A percentile compares a stretch with the other conserved stretches of the same genome.
phyloP scores from a whole-genome alignment of 805 yeast species.

The Sugiyamaella chiloensis region DNA sequence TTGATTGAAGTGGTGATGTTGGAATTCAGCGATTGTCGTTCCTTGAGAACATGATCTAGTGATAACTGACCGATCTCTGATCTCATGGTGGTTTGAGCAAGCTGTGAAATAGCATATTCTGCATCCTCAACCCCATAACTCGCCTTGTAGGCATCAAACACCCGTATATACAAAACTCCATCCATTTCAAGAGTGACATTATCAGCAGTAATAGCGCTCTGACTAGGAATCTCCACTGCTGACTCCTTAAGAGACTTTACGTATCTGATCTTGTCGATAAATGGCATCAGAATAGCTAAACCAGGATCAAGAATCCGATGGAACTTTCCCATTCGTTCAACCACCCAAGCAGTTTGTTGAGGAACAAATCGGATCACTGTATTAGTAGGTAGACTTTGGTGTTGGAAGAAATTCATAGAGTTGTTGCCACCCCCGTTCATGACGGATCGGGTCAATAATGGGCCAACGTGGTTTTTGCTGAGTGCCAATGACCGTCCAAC shows the following conservation, averaged over 20 bases:
- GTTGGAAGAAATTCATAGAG: constrained; percentile 56
- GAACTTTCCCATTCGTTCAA: constrained; percentile 87
- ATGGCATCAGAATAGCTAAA: constrained; percentile 66
- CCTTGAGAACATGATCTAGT: constrained; percentile 72
- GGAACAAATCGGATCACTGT: constrained; percentile 78
- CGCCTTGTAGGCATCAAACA: constrained; percentile 79
- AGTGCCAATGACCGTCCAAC: too few species aligned
- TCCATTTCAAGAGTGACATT: constrained; percentile 82
- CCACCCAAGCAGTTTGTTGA: constrained; percentile 88
- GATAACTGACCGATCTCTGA: constrained; percentile 83
- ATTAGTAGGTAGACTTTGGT: constrained; percentile 65
- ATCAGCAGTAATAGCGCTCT: constrained; percentile 81
- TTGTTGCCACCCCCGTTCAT: constrained; percentile 5
- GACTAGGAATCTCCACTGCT: constrained; percentile 82
- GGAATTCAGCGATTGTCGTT: constrained; percentile 66
- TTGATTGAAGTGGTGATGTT: constrained; percentile 77
- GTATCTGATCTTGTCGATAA: constrained; percentile 71
- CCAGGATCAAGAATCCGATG: constrained; percentile 69
- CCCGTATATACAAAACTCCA: constrained; percentile 75
- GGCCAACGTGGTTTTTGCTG: too few species aligned
- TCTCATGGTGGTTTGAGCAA: constrained; percentile 90
- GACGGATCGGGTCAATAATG: too few species aligned
- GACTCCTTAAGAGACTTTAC: constrained; percentile 80
- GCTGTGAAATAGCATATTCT: constrained; percentile 76
- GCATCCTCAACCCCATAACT: constrained; percentile 87